Percentiles rank a stretch among this genome's conserved stretches.
Evolutionary conservation across 2,329 filamentous ascomycete species (phyloP).

Genomic region (Trichoderma lentiforme): DNA sequence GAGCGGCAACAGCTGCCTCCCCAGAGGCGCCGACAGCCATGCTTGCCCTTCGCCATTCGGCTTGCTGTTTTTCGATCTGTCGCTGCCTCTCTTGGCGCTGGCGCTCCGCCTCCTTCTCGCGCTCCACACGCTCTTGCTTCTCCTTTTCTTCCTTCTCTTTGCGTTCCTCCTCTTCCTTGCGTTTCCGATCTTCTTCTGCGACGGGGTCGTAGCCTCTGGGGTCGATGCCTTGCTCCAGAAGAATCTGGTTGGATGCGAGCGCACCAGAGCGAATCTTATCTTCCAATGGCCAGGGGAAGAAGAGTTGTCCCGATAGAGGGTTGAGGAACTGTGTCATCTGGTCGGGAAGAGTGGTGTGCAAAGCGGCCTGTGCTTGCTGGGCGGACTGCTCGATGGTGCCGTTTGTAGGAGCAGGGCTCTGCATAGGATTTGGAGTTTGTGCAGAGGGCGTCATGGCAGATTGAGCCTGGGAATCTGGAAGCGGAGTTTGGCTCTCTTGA

Average conservation of each 20-base stretch:
- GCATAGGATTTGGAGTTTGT: slow-evolving; percentile 33
- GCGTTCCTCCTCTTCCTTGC: slow-evolving; percentile 49
- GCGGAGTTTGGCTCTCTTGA: slow-evolving; percentile 32
- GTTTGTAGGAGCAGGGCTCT: slow-evolving; percentile 35
- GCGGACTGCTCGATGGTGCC: slow-evolving; percentile 33
- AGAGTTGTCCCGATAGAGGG: slow-evolving; percentile 55
- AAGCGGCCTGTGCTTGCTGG: slow-evolving; percentile 33
- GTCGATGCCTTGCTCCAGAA: slow-evolving; percentile 61
- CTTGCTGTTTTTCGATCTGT: slow-evolving; percentile 41
- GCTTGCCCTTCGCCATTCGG: slow-evolving; percentile 41
- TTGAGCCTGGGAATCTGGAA: slow-evolving; percentile 30
- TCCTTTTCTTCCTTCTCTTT: slow-evolving; percentile 47
- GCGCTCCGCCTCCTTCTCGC: slow-evolving; percentile 40
- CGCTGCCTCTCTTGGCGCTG: slow-evolving; percentile 42
- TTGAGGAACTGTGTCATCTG: slow-evolving; percentile 51
- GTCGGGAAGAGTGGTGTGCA: slow-evolving; percentile 46
- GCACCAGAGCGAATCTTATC: slow-evolving; percentile 67
- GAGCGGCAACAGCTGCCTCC: slow-evolving; percentile 25
- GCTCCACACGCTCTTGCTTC: slow-evolving; percentile 44
- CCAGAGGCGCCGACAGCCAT: slow-evolving; percentile 28
- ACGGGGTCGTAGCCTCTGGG: slow-evolving; percentile 58
- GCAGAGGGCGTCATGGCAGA: slow-evolving; percentile 32
- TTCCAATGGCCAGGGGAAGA: slow-evolving; percentile 74
- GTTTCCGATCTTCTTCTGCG: slow-evolving; percentile 50
- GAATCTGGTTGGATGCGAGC: slow-evolving; percentile 60